Evolutionary conservation across 192 early-diverging fungal genomes (phyloP).

Genomic region (Neocallimastix lanati): DNA sequence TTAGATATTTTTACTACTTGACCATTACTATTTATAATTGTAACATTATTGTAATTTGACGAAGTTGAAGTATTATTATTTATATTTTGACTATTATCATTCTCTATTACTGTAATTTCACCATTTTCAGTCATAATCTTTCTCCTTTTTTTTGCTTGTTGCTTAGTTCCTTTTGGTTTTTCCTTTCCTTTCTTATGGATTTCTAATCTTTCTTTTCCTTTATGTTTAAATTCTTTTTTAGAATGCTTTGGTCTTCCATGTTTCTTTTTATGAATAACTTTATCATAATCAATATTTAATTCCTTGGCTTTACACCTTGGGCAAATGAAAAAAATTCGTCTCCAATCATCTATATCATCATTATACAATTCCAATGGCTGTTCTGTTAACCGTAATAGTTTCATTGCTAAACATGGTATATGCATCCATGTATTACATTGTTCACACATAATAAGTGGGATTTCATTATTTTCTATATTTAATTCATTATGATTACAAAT

Average conservation of each 20-base stretch:
- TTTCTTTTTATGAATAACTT: neutral
- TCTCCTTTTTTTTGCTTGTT: neutral
- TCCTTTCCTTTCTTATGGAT: too few relatives aligned
- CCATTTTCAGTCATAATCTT: neutral
- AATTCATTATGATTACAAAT: slow-evolving; percentile 20
- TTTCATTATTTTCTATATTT: slow-evolving; percentile 34
- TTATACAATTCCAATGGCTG: neutral
- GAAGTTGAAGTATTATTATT: neutral
- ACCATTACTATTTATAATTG: neutral
- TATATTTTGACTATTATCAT: neutral
- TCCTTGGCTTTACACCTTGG: slow-evolving; percentile 9
- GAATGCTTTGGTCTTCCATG: neutral
- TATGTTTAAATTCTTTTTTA: neutral
- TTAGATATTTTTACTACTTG: neutral
- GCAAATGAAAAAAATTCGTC: slow-evolving; percentile 26
- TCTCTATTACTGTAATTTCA: neutral
- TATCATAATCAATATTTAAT: neutral
- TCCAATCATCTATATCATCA: slow-evolving; percentile 16
- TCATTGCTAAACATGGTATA: slow-evolving; percentile 31
- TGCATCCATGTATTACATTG: slow-evolving; percentile 53
- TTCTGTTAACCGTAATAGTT: neutral
- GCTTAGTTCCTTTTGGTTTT: neutral
- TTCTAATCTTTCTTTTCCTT: neutral
- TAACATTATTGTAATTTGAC: neutral
- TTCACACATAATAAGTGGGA: slow-evolving; percentile 51